Evolutionary conservation across 2,329 filamentous ascomycete species (phyloP), one percentile per base, ranked within the genome.

Genomic region (Rutstroemia sp.): DNA sequence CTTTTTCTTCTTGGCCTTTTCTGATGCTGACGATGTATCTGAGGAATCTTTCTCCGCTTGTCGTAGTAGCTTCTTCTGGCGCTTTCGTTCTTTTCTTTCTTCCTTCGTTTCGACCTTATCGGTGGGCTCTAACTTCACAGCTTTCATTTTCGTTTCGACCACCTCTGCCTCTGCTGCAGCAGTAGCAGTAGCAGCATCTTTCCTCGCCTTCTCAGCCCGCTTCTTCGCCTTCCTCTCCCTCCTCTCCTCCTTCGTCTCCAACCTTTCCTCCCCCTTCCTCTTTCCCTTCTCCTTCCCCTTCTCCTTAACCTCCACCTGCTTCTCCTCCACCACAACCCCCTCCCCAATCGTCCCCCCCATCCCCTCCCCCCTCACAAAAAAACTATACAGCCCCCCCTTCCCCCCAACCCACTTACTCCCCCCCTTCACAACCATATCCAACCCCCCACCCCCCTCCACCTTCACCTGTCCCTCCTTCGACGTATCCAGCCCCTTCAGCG

Each of bases 301-400:
- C 23, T 23, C 23, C 23, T 23, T 23, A 23, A 23, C 23, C 23
- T 23, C 4, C 60, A 58, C 65, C 63, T 65, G 62, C 59, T 23
- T 49, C 25, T 53, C 45, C 48, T 19, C n/a, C 10, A n/a, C 25
- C 47, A 48, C 50, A 54, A 61, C 51, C 57, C 55, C 37, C 54
- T 50, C 19, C 48, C 60, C 37, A 51, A 89, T 71, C 2, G 90
- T 95, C 2, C 92, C 91, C 42, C 82, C 76, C 56, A 97, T 76
- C 21, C 83, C 76, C 54, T 91, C 88, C 8, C 94, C 94, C 61
- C 81, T 83, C 23, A 97, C 89, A 69, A 99, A 97, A 51, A 84
- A 86, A 8, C 85, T 81, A 69, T 96, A 96, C 7, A 97, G 75
- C 1, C 67, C 78, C 8, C 64, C 77, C 37, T 61, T 76, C 66